Conservation (phyloP, 108 stramenopile species). For the Cyclotella kingstonii region DNA sequence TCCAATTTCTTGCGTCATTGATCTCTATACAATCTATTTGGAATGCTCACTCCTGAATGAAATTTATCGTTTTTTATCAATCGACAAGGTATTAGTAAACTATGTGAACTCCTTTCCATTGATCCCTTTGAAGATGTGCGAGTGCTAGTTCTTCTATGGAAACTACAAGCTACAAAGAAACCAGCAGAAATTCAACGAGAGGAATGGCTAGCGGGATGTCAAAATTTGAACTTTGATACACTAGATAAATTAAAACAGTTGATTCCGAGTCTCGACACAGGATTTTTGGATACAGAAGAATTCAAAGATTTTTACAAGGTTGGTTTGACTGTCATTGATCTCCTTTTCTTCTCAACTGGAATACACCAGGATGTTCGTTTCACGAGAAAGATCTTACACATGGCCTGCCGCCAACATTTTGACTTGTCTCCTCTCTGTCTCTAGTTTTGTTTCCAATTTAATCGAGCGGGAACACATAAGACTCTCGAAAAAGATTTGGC, state of each 20-base stretch:
- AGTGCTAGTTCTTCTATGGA: constrained; percentile 83
- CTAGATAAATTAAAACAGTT: constrained; percentile 61
- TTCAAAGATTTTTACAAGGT: constrained; percentile 92
- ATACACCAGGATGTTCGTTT: neutral
- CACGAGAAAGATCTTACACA: constrained; percentile 5
- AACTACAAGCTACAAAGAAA: constrained; percentile 76
- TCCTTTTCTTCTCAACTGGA: neutral
- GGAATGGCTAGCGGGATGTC: constrained; percentile 76
- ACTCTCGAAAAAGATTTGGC: constrained; percentile 91
- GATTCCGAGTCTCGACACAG: constrained; percentile 76
- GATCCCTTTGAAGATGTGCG: constrained; percentile 84
- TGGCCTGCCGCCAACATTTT: neutral
- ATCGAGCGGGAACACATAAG: constrained; percentile 87
- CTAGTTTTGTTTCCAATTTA: constrained; percentile 89
- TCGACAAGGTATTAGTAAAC: constrained; percentile 55
- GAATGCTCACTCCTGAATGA: neutral
- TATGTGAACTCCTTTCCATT: constrained; percentile 77
- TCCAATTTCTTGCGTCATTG: too few species aligned
- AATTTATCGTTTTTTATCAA: neutral
- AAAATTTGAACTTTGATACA: constrained; percentile 53
- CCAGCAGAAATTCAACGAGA: constrained; percentile 76
- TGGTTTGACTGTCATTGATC: neutral
- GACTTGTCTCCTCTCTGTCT: neutral
- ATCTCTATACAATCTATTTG: too few species aligned
- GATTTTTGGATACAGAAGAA: constrained; percentile 81